Percentiles rank a stretch among this genome's conserved stretches.
Evolutionary conservation across 148 eudicot species (phyloP).

Genomic region (Silene uniflora): DNA sequence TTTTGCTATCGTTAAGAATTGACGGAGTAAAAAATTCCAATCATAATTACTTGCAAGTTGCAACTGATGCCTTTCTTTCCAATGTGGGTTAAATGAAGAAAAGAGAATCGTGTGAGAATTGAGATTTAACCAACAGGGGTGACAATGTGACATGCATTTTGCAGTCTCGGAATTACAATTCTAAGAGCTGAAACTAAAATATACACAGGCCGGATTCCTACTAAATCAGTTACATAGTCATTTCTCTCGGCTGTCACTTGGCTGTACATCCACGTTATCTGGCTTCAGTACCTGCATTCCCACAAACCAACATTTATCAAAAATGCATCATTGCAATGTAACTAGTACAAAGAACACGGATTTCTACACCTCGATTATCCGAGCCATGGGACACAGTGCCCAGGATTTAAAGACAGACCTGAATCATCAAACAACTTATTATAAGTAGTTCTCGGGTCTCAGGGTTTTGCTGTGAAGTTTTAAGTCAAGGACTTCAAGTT

Average conservation of each 20-base stretch:
- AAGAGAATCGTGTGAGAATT: background rate
- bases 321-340: background rate
- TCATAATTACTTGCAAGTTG: too few species aligned
- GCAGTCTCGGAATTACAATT: background rate
- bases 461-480: background rate
- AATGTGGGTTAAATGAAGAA: background rate
- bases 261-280: constrained; percentile 3
- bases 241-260: constrained; percentile 17
- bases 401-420: background rate
- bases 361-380: background rate
- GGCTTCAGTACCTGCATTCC: background rate
- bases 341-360: background rate
- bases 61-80: background rate
- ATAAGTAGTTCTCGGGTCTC: background rate
- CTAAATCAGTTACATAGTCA: constrained; percentile 15
- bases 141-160: background rate
- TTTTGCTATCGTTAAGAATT: too few species aligned
- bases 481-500: too few species aligned
- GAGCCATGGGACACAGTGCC: background rate
- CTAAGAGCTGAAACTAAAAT: constrained; percentile 3
- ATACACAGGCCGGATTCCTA: constrained; percentile 12
- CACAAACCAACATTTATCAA: background rate
- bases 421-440: background rate
- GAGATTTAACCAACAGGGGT: background rate
- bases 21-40: too few species aligned